Conservation (phyloP, 768 basidiomycete species). For the Phaeotremella fagi region DNA sequence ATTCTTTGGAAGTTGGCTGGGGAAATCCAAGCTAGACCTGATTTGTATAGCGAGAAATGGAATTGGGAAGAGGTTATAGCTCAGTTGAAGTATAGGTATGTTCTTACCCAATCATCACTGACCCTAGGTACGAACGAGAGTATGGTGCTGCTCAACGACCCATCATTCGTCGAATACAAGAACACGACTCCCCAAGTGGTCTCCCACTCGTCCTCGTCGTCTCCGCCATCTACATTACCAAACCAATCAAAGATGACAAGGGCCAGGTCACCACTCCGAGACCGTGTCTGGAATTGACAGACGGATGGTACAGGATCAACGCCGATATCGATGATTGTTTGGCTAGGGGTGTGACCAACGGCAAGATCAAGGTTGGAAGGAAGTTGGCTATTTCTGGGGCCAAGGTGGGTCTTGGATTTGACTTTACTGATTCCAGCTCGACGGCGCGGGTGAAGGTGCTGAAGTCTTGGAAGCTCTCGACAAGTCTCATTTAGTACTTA, state of each 20-base stretch:
- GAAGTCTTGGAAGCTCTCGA: constrained; percentile 79
- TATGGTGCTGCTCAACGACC: constrained; percentile 72
- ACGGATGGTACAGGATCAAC: constrained; percentile 90
- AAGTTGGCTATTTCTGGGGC: constrained; percentile 80
- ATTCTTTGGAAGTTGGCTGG: constrained; percentile 94
- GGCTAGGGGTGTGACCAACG: constrained; percentile 62
- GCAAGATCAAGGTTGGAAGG: constrained; percentile 66
- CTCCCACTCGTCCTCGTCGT: constrained; percentile 82
- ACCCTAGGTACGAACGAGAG: constrained; percentile 78
- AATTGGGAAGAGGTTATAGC: constrained; percentile 73
- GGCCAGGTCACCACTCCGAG: constrained; percentile 51
- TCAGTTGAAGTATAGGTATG: constrained; percentile 81
- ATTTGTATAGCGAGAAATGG: constrained; percentile 62
- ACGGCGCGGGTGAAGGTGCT: constrained; percentile 66
- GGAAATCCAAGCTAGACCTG: constrained; percentile 69
- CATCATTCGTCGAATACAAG: constrained; percentile 70
- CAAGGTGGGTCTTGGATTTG: constrained; percentile 55
- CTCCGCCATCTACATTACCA: constrained; percentile 55
- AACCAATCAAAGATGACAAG: constrained; percentile 27
- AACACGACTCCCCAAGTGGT: constrained; percentile 73
- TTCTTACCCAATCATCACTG: constrained; percentile 4
- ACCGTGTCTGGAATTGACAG: constrained; percentile 81
- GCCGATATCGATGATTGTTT: constrained; percentile 72
- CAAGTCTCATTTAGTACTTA: constrained; percentile 61
- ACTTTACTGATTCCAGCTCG: constrained; percentile 54